These are phyloP conservation scores for Colletotrichum euphorbiae DNA, from an alignment of 2,329 filamentous ascomycete genomes.

Conservation along the genomic window DNA sequence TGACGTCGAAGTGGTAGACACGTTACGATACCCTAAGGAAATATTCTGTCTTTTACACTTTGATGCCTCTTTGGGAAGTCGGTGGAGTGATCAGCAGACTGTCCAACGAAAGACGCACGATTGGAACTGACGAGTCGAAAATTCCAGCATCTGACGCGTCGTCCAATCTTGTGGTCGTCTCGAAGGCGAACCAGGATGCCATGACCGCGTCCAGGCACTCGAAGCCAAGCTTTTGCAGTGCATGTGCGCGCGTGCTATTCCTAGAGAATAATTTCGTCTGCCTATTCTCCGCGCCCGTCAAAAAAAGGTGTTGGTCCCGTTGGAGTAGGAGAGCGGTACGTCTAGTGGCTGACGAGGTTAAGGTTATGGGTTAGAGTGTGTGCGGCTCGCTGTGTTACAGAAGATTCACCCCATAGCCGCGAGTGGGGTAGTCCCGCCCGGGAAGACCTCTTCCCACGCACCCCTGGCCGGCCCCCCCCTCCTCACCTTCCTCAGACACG, in stretches of 20 bases:
- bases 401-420: not conserved
- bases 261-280: not conserved
- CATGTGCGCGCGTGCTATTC: not conserved
- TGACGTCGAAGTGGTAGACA: constrained; percentile 11
- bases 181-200: constrained; percentile 18
- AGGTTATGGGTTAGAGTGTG: constrained; percentile 19
- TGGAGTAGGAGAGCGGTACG: not conserved
- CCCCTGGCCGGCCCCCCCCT: not conserved
- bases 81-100: not conserved
- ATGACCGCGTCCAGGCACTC: not conserved
- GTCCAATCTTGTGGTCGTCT: constrained; percentile 9
- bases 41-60: constrained; percentile 18
- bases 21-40: not conserved
- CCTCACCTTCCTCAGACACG: not conserved
- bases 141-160: constrained; percentile 21
- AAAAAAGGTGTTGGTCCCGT: not conserved
- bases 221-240: not conserved
- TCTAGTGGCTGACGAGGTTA: not conserved
- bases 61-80: constrained; percentile 21
- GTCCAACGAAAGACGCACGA: not conserved
- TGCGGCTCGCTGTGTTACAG: constrained; percentile 24
- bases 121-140: constrained; percentile 18
- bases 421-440: constrained; percentile 10
- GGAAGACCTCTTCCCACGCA: constrained; percentile 3
- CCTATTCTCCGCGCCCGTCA: not conserved